Evolutionary conservation across 2,329 filamentous ascomycete species (phyloP).

Genomic region (Hysterium pulicare): DNA sequence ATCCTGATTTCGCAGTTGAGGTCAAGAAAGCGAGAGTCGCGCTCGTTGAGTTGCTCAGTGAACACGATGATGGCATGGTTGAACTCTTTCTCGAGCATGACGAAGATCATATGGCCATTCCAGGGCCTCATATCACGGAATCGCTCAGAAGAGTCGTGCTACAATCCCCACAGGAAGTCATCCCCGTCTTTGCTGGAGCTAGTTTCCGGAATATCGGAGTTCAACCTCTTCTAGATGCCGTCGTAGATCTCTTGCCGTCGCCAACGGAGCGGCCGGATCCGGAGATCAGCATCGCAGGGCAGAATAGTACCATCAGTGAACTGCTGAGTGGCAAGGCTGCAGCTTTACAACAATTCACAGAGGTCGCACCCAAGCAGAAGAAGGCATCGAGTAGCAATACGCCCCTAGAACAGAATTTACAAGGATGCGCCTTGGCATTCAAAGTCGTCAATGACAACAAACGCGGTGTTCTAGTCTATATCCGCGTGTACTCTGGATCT

Average conservation of each 20-base stretch:
- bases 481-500: conserved; percentile 84
- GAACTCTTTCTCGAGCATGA: conserved; percentile 78
- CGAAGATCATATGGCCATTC: conserved; percentile 67
- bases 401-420: conserved; percentile 57
- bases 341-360: conserved; percentile 10
- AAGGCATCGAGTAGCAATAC: conserved; percentile 15
- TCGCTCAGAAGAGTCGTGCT: conserved; percentile 72
- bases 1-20: conserved; percentile 58
- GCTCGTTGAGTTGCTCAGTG: conserved; percentile 79
- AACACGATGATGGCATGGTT: conserved; percentile 82
- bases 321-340: conserved; percentile 39
- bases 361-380: conserved; percentile 7
- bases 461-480: conserved; percentile 84
- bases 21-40: conserved; percentile 71
- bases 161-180: conserved; percentile 65
- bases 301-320: conserved; percentile 52
- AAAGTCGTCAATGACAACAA: conserved; percentile 89
- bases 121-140: conserved; percentile 63
- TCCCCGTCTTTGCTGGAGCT: conserved; percentile 86
- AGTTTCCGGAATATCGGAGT: conserved; percentile 94
- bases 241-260: conserved; percentile 81
- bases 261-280: conserved; percentile 77
- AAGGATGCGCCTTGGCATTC: conserved; percentile 71
- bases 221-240: conserved; percentile 82
- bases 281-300: conserved; percentile 65